Conservation (phyloP, 257 asterid species). For the Thymus mandschuricus region DNA sequence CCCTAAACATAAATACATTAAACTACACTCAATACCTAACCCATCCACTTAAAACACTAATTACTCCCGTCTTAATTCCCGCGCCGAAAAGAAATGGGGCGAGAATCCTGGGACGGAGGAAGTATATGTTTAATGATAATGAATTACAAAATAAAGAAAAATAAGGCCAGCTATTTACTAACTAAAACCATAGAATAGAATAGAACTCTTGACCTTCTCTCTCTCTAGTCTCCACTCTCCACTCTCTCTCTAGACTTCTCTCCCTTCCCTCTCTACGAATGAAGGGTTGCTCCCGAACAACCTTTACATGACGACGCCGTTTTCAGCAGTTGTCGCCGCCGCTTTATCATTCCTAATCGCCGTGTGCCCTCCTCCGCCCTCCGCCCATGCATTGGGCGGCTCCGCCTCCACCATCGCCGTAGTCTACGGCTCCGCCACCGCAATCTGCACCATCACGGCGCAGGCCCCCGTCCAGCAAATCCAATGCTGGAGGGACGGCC, state of each 20-base stretch:
- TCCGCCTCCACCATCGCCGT: conserved; percentile 74
- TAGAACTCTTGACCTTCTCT: conserved; percentile 19
- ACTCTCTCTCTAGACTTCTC: conserved; percentile 27
- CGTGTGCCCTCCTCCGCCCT: conserved; percentile 31
- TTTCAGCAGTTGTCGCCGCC: conserved; percentile 35
- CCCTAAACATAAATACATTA: too few species aligned
- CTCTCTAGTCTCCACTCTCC: conserved; percentile 13
- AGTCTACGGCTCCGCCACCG: conserved; percentile 60
- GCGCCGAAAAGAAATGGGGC: too few species aligned
- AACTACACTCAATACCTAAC: too few species aligned
- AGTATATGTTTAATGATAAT: too few species aligned
- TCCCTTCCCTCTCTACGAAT: conserved; percentile 39
- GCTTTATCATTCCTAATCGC: conserved; percentile 21
- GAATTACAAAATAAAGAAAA: too few species aligned
- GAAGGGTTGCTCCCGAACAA: conserved; percentile 35
- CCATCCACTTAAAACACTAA: too few species aligned
- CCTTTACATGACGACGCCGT: conserved; percentile 53
- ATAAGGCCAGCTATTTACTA: too few species aligned
- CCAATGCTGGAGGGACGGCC: conserved; percentile 70
- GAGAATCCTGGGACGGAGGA: too few species aligned
- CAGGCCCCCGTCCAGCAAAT: conserved; percentile 53
- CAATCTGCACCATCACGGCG: conserved; percentile 66
- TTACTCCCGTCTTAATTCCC: too few species aligned
- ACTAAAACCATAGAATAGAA: too few species aligned
- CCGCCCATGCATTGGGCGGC: conserved; percentile 65